Evolutionary conservation across 78 protist genomes (phyloP), one percentile per base, ranked within the genome.

Genomic region (Dictyostelium brefeldianum): DNA sequence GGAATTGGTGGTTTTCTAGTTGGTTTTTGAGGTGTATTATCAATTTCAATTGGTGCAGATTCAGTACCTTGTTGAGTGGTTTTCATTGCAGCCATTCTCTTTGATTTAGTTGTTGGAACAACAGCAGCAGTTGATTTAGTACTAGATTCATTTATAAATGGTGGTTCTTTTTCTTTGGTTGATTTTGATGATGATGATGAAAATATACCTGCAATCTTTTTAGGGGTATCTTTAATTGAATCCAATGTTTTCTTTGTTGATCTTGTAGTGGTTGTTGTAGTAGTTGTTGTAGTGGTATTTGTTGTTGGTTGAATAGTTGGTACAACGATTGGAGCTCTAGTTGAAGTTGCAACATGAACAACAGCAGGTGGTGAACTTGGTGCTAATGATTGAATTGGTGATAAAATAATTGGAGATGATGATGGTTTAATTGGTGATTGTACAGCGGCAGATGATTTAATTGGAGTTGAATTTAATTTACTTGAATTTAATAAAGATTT

Each of bases 391-490:
- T 59, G 69, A 4, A 59, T 36, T 36, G n/a, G 69, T n/a, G 69
- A 29, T 20, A 14, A 22, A n/a, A 9, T 56, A 9, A 29, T 25
- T 59, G 69, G 25, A 8, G 65, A 3, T 59, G 69, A 14, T 59
- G n/a, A 29, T 3, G 25, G 31, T 59, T 59, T 59, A 22, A 46
- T 65, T 65, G 73, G 73, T n/a, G 73, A 29, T 29, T 31, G 73
- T 29, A 41, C 22, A 4, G 25, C 15, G 22, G 73, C 15, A 11
- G 73, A 46, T 14, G 47, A 22, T 29, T 43, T 27, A 7, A 71
- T 18, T n/a, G 83, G 69, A 43, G n/a, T 10, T 54, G 83, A 36
- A 54, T 31, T 54, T 78, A 69, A 15, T 65, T 65, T 65, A 65
- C 27, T 65, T 27, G 22, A 11, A 22, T 59, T 20, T 43, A 48